Evolutionary conservation across 768 basidiomycete species (phyloP).

Genomic region (Suillus sp.): DNA sequence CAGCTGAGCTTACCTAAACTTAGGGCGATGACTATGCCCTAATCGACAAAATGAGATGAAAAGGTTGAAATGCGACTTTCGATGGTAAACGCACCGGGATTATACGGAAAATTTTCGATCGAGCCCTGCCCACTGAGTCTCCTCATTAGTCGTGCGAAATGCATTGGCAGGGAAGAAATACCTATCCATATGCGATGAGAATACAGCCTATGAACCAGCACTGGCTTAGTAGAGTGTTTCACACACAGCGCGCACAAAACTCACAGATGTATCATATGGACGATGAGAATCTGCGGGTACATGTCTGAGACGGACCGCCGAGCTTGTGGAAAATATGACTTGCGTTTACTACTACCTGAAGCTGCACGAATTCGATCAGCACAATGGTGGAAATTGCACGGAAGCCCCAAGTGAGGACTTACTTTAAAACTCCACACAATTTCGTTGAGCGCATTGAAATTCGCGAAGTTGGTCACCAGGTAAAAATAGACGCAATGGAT

Average conservation of each 20-base stretch:
- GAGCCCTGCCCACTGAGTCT: neutral
- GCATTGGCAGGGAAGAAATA: neutral
- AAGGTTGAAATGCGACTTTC: too few species aligned
- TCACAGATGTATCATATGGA: slow-evolving; percentile 1
- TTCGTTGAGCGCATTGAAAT: slow-evolving; percentile 26
- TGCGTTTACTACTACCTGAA: neutral
- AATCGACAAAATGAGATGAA: neutral
- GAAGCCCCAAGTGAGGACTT: neutral
- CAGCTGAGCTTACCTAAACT: neutral
- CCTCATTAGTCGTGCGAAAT: neutral
- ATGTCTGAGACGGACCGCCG: neutral
- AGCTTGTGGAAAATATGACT: neutral
- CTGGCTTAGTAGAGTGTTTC: neutral
- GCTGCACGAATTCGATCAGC: neutral
- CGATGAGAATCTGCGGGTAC: neutral
- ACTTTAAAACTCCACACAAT: slow-evolving; percentile 30
- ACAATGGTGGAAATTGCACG: too few species aligned
- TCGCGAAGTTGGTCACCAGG: slow-evolving; percentile 36
- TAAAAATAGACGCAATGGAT: slow-evolving; percentile 41
- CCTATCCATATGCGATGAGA: slow-evolving; percentile 10
- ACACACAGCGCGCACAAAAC: neutral
- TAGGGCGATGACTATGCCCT: neutral
- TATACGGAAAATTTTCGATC: neutral
- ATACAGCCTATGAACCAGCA: neutral
- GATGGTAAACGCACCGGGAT: slow-evolving; percentile 4